Conservation (phyloP, 2,329 filamentous ascomycete genomes). For the Fusarium devonianum region DNA sequence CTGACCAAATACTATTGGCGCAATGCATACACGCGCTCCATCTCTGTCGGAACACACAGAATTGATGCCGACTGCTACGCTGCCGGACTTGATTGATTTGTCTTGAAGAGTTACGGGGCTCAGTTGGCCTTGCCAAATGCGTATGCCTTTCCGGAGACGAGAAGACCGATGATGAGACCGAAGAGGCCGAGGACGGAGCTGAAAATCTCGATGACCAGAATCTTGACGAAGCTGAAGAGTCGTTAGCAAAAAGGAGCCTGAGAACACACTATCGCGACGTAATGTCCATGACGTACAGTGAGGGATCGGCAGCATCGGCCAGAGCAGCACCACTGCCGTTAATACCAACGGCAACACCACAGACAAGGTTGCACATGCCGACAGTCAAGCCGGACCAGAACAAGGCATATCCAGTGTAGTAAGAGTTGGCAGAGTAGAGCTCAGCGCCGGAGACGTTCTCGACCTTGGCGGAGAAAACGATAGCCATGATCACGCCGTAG, state of each 20-base stretch:
- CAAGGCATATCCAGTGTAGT: conserved; percentile 93
- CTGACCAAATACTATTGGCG: conserved; percentile 49
- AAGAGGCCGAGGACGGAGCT: conserved; percentile 97
- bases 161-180: conserved; percentile 90
- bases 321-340: conserved; percentile 96
- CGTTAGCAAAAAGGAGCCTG: conserved; percentile 36
- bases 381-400: conserved; percentile 98
- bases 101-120: conserved; percentile 21
- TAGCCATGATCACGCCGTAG: conserved; percentile 99
- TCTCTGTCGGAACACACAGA: conserved; percentile 34
- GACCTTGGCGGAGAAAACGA: conserved; percentile 94
- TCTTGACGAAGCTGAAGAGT: conserved; percentile 85
- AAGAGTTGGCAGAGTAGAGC: conserved; percentile 77
- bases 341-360: conserved; percentile 95
- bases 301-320: conserved; percentile 91
- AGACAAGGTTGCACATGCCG: conserved; percentile 93
- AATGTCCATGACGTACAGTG: conserved; percentile 69
- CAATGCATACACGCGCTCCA: conserved; percentile 46
- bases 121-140: conserved; percentile 66
- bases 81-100: conserved; percentile 23
- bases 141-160: conserved; percentile 82
- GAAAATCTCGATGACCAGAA: conserved; percentile 99
- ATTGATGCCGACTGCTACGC: conserved; percentile 24
- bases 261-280: conserved; percentile 1
- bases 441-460: conserved; percentile 68